Evolutionary conservation across 192 early-diverging fungal genomes (phyloP).

Genomic region (Coemansia brasiliensis): DNA sequence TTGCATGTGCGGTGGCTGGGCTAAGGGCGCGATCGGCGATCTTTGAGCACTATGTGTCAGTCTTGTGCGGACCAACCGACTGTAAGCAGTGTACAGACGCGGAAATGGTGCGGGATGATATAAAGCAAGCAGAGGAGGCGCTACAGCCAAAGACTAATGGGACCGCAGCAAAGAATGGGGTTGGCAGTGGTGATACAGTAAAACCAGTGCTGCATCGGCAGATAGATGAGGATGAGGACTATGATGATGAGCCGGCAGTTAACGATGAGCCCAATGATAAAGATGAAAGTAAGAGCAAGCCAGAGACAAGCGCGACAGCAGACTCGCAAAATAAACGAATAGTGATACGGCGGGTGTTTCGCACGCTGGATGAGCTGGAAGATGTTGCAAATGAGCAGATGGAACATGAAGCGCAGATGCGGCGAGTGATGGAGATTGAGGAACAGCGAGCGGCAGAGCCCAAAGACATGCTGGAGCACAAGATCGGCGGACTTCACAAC

Average conservation of each 20-base stretch:
- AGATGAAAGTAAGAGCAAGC: not conserved
- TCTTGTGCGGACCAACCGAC: slow-evolving; percentile 55
- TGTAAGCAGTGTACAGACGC: slow-evolving; percentile 29
- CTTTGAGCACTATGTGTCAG: slow-evolving; percentile 72
- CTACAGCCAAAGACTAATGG: not conserved
- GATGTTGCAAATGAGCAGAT: slow-evolving; percentile 37
- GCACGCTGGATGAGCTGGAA: slow-evolving; percentile 49
- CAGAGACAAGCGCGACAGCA: not conserved
- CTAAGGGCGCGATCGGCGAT: slow-evolving; percentile 73
- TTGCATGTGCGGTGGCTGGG: slow-evolving; percentile 54
- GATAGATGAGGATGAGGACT: slow-evolving; percentile 52
- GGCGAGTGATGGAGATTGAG: slow-evolving; percentile 24
- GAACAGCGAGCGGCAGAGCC: slow-evolving; percentile 37
- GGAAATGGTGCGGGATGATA: slow-evolving; percentile 7
- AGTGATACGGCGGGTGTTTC: slow-evolving; percentile 23
- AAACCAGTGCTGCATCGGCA: slow-evolving; percentile 18
- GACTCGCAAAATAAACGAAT: not conserved
- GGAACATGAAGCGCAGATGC: slow-evolving; percentile 21
- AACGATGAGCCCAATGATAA: not conserved
- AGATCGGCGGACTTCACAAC: slow-evolving; percentile 45
- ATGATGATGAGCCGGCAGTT: slow-evolving; percentile 31
- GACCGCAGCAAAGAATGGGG: not conserved
- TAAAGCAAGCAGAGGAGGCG: slow-evolving; percentile 8
- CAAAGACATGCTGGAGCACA: slow-evolving; percentile 49
- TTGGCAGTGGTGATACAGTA: not conserved